Base-by-base conservation (phyloP, 257 asterid genomes). In the Capsicum baccatum region DNA sequence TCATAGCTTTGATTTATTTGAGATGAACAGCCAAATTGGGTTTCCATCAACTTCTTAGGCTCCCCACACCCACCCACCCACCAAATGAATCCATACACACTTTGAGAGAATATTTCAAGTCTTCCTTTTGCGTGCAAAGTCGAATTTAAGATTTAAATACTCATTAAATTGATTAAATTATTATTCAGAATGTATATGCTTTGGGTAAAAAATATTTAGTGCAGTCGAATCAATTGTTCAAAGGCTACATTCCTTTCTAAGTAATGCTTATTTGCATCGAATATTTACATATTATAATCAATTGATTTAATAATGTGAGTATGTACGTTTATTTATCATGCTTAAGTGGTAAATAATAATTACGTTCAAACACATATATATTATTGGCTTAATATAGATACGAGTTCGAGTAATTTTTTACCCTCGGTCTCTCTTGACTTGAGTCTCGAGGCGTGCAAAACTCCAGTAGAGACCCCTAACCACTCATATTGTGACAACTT, bases 1-100 rank as follows among this genome's bases (percentile, higher is more conserved):
- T 39, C 79, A 71, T 71, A 17, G 26, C 33, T 64, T 91, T 84
- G 81, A 87, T 86, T 84, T 91, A 50, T 89, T 86, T 87, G 87
- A 83, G 86, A 82, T 80, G 88, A 87, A 81, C 58, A 64, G 85
- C 82, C 13, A 54, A 78, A 78, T 54, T 78, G 71, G 74, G 73
- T 66, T 84, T 56, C 62, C 84, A 71, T 80, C 79, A 54, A 78
- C 8, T 57, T 84, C 74, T 71, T 19, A 82, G 60, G 81, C 74
- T 16, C 69, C 69, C 79, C 64, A 39, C 81, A 9, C 48, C 8
- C 80, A 52, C 35, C 57, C 80, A 11, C 44, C 35, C 80, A 73
- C 19, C 14, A 7, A 13, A 74, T 3, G 17, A 19, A 50, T 19
- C 60, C 80, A 74, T 71, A 47, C 80, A 12, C 60, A 50, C 44